Base-by-base conservation (phyloP, 805 yeast species). In the Kluyveromyces starmeri region DNA sequence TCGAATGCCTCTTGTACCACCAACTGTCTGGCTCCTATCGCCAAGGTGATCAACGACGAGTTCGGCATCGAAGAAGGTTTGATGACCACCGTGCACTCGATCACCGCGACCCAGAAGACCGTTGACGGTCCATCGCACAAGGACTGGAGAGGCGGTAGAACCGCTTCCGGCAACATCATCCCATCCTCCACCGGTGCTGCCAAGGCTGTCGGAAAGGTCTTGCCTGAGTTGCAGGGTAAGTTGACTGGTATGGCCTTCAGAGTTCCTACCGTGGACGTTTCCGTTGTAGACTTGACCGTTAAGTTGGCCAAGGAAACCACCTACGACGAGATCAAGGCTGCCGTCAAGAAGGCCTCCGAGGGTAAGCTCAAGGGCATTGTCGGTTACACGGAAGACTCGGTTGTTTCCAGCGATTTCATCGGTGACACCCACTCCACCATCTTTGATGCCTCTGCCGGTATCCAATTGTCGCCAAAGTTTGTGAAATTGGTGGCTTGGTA, bases 61-160 rank as follows among this genome's bases (percentile, higher is more conserved):
- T 75, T 72, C 62, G 80, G 80, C 51, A 73, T 75, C 52, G 78
- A 74, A 59, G 83, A 75, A 65, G 83, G 79, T 66, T 70, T 75
- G 59, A 75, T 75, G 83, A 75, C 83, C 65, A 75, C 81, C 44
- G 80, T 74, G 43, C 82, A 75, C 69, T 72, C 81, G 57, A 68
- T 73, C 64, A 75, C 82, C 44, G 82, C 82, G 44, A 71, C 82
- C 45, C 82, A 75, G 64, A 75, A 75, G 68, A 74, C 81, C 45
- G 83, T 75, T 50, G 83, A 75, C 59, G 82, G 82, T 68, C 79
- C 82, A 59, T 75, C 83, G 61, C 78, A 73, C 67, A 75, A 75
- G 68, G 83, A 75, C 68, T 75, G 83, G 83, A 73, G 83, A 73
- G 81, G 82, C 67, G 83, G 82, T 62, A 71, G 83, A 69, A 73